Evolutionary conservation across 306 rosid genomes (phyloP).

Genomic region (Prunus kanzakura): DNA sequence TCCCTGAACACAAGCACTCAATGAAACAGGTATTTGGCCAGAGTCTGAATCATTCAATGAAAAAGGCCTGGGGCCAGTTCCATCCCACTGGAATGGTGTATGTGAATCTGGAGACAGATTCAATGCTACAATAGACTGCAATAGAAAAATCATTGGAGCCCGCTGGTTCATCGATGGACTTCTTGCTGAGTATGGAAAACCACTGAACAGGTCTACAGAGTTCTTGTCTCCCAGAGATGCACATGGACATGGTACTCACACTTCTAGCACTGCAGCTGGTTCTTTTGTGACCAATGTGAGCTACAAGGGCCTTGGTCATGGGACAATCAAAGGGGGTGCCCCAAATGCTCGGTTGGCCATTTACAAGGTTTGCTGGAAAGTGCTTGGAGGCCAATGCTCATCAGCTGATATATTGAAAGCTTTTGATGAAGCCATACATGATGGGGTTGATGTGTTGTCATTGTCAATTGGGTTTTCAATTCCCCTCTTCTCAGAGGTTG

Average conservation of each 20-base stretch:
- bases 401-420: slow-evolving; percentile 49
- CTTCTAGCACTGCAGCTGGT: slow-evolving; percentile 48
- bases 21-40: slow-evolving; percentile 55
- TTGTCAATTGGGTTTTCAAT: slow-evolving; percentile 36
- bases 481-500: slow-evolving; percentile 42
- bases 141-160: slow-evolving; percentile 51
- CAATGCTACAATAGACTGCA: slow-evolving; percentile 35
- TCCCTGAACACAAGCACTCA: background rate
- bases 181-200: slow-evolving; percentile 30
- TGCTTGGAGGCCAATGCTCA: slow-evolving; percentile 40
- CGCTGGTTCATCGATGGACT: slow-evolving; percentile 44
- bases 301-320: slow-evolving; percentile 47
- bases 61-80: slow-evolving; percentile 40
- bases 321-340: slow-evolving; percentile 50
- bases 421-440: slow-evolving; percentile 48
- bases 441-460: slow-evolving; percentile 51
- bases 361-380: slow-evolving; percentile 56
- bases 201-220: slow-evolving; percentile 28
- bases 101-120: slow-evolving; percentile 44
- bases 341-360: slow-evolving; percentile 48
- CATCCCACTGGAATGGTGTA: slow-evolving; percentile 45
- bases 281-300: slow-evolving; percentile 31
- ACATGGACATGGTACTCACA: slow-evolving; percentile 49
- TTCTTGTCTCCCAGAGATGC: slow-evolving; percentile 50
- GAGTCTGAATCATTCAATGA: slow-evolving; percentile 46